Evolutionary conservation across 2,329 filamentous ascomycete genomes (phyloP).

Genomic region (Colletotrichum tamarilloi): DNA sequence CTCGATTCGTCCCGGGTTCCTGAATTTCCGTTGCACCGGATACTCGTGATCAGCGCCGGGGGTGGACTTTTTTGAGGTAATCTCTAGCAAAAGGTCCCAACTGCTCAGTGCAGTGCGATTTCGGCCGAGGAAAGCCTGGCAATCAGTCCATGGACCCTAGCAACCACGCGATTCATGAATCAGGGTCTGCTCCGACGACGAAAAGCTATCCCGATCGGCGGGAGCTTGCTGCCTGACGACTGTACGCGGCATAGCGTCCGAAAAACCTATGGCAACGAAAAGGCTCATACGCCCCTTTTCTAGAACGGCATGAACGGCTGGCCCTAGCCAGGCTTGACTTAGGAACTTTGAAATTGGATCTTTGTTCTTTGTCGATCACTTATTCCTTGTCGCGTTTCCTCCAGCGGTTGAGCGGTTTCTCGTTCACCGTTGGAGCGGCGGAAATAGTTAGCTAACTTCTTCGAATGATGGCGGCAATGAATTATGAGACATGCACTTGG

Average conservation of each 20-base stretch:
- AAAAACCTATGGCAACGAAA: not conserved
- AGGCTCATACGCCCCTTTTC: not conserved
- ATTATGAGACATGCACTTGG: slow-evolving; percentile 16
- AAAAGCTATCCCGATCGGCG: not conserved
- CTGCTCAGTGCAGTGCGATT: not conserved
- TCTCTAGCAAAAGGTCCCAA: not conserved
- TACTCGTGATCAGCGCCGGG: not conserved
- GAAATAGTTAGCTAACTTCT: not conserved
- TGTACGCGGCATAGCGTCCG: not conserved
- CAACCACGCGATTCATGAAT: slow-evolving; percentile 22
- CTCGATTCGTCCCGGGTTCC: not conserved
- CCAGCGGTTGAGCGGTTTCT: slow-evolving; percentile 16
- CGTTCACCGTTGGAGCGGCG: not conserved
- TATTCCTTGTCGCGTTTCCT: not conserved
- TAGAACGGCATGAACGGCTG: not conserved
- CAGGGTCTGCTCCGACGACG: not conserved
- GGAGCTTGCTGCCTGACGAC: not conserved
- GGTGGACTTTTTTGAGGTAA: not conserved
- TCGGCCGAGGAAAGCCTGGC: not conserved
- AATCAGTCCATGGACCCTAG: not conserved
- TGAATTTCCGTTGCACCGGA: not conserved
- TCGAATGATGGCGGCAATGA: slow-evolving; percentile 1
- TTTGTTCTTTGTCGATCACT: slow-evolving; percentile 11
- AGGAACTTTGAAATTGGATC: not conserved
- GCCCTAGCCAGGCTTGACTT: not conserved